Evolutionary conservation across 2,329 filamentous ascomycete genomes (phyloP).

Genomic region (Kalaharituber pfeilii): DNA sequence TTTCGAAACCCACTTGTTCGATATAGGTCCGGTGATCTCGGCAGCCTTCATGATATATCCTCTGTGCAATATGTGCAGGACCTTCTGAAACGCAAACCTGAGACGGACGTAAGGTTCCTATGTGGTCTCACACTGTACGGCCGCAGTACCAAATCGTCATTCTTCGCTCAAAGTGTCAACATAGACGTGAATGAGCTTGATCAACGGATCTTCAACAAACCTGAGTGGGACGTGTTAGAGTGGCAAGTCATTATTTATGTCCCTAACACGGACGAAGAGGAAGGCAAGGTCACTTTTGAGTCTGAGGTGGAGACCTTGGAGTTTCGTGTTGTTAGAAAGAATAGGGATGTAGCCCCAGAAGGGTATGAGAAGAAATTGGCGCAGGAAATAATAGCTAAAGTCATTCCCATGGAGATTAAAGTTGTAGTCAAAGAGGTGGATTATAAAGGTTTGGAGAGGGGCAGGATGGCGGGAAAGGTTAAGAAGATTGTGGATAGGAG

Average conservation of each 20-base stretch:
- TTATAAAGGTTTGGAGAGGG: constrained; percentile 5
- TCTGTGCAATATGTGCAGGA: constrained; percentile 21
- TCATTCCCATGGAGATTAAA: not conserved
- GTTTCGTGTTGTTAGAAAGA: constrained; percentile 3
- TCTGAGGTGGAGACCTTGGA: not conserved
- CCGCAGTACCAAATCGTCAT: constrained; percentile 31
- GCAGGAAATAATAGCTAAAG: not conserved
- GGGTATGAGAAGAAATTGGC: not conserved
- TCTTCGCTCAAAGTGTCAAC: constrained; percentile 29
- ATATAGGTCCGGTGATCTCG: constrained; percentile 31
- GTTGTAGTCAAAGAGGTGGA: constrained; percentile 3
- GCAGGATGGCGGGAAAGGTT: constrained; percentile 5
- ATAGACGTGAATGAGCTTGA: constrained; percentile 27
- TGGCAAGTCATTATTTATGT: constrained; percentile 30
- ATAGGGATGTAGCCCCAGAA: not conserved
- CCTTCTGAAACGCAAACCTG: constrained; percentile 12
- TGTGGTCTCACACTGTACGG: constrained; percentile 18
- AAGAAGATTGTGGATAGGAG: constrained; percentile 8
- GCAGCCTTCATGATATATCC: constrained; percentile 25
- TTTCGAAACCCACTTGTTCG: constrained; percentile 31
- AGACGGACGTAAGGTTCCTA: constrained; percentile 16
- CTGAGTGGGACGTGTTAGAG: constrained; percentile 26
- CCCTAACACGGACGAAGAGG: not conserved
- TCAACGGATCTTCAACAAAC: constrained; percentile 17
- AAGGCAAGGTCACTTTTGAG: not conserved